Conservation (phyloP, 2,329 filamentous ascomycete species). For the Pestalotiopsis sp. region DNA sequence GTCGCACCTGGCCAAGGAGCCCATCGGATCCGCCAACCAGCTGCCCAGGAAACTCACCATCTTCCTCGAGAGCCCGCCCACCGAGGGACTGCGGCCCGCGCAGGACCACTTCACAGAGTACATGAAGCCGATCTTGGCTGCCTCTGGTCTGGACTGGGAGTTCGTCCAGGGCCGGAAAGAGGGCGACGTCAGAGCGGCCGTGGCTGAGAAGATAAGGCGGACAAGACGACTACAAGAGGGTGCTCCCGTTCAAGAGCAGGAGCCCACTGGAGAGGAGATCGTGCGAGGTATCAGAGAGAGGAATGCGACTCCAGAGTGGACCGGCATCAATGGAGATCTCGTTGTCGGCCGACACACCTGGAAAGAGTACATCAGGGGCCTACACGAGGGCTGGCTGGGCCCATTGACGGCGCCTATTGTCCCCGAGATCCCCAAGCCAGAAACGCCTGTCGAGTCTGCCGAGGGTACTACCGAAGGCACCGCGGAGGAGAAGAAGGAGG, state of each 20-base stretch:
- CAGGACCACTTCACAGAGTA: conserved; percentile 97
- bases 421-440: conserved; percentile 22
- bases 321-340: conserved; percentile 78
- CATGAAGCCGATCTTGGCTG: conserved; percentile 87
- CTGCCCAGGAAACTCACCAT: conserved; percentile 84
- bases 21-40: conserved; percentile 64
- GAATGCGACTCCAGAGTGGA: conserved; percentile 69
- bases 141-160: conserved; percentile 92
- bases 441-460: conserved; percentile 17
- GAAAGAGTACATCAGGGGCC: conserved; percentile 93
- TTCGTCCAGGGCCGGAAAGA: conserved; percentile 89
- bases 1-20: conserved; percentile 77
- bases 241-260: conserved; percentile 43
- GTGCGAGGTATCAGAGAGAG: conserved; percentile 64
- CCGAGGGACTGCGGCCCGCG: conserved; percentile 79
- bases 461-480: conserved; percentile 24
- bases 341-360: conserved; percentile 89
- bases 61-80: conserved; percentile 82
- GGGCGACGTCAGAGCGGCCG: conserved; percentile 85
- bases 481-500: conserved; percentile 38
- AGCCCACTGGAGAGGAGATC: conserved; percentile 57
- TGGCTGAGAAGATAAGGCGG: conserved; percentile 84
- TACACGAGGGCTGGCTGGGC: conserved; percentile 96
- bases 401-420: conserved; percentile 66
- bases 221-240: conserved; percentile 55